Evolutionary conservation across 2,329 filamentous ascomycete genomes (phyloP), one percentile per base, ranked within the genome.

Genomic region (Chrysosporium queenslandicum): DNA sequence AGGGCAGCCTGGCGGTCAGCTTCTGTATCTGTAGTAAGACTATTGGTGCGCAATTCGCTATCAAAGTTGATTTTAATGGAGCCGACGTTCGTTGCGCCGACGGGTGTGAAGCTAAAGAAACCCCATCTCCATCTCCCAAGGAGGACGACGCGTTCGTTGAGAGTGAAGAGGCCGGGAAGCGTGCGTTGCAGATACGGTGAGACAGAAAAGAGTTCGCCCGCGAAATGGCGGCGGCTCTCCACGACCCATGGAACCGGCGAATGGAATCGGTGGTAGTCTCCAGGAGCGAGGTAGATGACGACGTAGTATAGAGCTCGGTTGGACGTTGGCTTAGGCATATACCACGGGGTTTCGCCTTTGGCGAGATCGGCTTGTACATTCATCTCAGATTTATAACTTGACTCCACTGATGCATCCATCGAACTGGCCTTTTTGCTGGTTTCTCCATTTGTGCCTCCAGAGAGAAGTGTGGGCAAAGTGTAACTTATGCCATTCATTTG

Each of bases 211-310:
- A 98, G 77, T 69, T 98, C 94, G 53, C 92, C 92, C 0, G 92
- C 90, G 66, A 98, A 98, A 72, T 98, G 92, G n/a, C 92, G 86
- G 40, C 94, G 83, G 58, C 83, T 83, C 70, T 96, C 87, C 30
- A 92, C 92, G 14, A 98, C 89, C 92, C 92, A 98, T 60, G 87
- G 86, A 1, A 88, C 84, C 0, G 92, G 92, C 1, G 87, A 94
- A 73, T 98, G 94, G 75, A 97, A 98, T 58, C 91, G 87, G 72
- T 98, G 92, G 72, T 98, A 98, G 73, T 98, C 94, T 46, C 92
- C 92, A 0, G 92, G 92, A 0, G 94, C 92, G 40, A 98, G 81
- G 71, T 98, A 98, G 64, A 98, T 82, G 57, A 98, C 94, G 56
- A 78, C 86, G 70, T 97, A 98, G 74, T 94, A 95, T 6, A 98